Conservation (phyloP, 257 asterid species). For the Solanum gracilifrons region DNA sequence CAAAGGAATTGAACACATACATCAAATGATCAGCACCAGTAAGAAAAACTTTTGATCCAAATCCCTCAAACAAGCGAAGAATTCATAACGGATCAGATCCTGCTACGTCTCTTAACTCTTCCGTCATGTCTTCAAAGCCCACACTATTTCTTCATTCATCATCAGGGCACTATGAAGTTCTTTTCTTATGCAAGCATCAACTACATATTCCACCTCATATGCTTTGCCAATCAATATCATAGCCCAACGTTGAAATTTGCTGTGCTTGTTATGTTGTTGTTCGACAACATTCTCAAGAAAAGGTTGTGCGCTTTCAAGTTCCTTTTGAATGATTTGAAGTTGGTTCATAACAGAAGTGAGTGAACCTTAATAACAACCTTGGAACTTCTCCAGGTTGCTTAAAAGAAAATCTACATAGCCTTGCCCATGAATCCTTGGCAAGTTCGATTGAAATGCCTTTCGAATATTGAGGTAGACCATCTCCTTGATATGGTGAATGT, state of each 20-base stretch:
- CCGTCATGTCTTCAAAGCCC: background rate
- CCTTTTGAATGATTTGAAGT: background rate
- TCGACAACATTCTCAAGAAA: background rate
- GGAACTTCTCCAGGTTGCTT: background rate
- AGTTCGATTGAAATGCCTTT: background rate
- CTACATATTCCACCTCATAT: background rate
- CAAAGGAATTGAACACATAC: slow-evolving; percentile 11
- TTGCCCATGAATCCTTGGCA: background rate
- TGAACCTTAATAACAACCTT: background rate
- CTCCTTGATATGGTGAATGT: background rate
- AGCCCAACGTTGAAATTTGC: background rate
- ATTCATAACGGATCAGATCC: slow-evolving; percentile 56
- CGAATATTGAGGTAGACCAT: background rate
- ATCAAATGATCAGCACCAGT: slow-evolving; percentile 3
- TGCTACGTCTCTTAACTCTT: background rate
- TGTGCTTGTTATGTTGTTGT: background rate
- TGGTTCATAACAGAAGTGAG: background rate
- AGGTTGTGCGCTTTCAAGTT: background rate
- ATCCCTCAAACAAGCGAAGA: slow-evolving; percentile 42
- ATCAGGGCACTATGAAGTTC: background rate
- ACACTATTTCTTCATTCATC: background rate
- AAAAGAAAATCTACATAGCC: background rate
- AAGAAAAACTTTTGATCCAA: slow-evolving; percentile 18
- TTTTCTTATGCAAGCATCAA: background rate
- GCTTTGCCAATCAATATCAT: background rate